Conservation (phyloP, 129 eudicot species). For the Pulicaria dysenterica region DNA sequence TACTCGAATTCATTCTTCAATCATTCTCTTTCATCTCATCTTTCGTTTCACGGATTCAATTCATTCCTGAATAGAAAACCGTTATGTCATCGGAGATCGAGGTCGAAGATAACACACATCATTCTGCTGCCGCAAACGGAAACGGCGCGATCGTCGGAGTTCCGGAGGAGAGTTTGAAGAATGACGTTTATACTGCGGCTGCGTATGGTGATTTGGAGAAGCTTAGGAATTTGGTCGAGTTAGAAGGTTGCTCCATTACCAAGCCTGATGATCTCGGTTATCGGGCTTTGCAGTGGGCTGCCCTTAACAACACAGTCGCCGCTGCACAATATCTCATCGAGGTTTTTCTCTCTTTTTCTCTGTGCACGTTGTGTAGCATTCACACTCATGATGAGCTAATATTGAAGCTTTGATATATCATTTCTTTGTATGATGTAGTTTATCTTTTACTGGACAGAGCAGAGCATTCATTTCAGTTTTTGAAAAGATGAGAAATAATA, state of each 20-base stretch:
- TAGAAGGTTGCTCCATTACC: conserved; percentile 75
- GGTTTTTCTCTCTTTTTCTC: conserved; percentile 43
- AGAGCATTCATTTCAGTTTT: not conserved
- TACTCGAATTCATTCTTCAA: conserved; percentile 17
- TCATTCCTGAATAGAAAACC: not conserved
- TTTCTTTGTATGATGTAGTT: not conserved
- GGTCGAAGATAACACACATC: conserved; percentile 71
- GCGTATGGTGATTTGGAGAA: conserved; percentile 97
- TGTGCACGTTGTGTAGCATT: not conserved
- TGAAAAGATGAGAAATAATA: not conserved
- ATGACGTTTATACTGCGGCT: conserved; percentile 94
- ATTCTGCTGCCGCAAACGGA: conserved; percentile 22
- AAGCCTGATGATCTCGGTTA: conserved; percentile 83
- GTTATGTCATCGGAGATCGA: conserved; percentile 95
- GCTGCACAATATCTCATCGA: conserved; percentile 91
- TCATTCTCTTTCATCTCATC: not conserved
- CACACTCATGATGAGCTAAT: conserved; percentile 2
- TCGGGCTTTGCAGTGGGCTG: conserved; percentile 99
- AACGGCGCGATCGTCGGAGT: conserved; percentile 30
- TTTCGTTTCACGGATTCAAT: conserved; percentile 11
- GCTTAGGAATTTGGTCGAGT: conserved; percentile 79
- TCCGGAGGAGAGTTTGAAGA: conserved; percentile 65
- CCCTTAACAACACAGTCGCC: conserved; percentile 87
- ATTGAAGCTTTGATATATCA: not conserved
- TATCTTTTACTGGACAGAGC: conserved; percentile 3